Base-by-base conservation (phyloP, 768 basidiomycete genomes). In the Cyclocybe cylindracea region DNA sequence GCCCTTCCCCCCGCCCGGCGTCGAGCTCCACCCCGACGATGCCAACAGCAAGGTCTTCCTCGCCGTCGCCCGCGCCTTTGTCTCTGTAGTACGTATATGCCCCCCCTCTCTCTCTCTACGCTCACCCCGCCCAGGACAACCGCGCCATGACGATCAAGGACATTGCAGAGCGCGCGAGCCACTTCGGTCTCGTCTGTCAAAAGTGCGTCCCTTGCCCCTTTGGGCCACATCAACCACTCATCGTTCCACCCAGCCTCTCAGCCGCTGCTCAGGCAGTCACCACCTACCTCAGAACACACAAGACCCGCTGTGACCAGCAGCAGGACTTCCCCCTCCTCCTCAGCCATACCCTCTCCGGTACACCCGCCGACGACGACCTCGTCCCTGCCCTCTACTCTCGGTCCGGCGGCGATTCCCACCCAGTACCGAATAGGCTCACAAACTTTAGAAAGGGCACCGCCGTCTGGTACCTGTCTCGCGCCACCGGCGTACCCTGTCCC, bases 81-180 rank as follows among this genome's bases (percentile, higher is more conserved):
- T 89, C 62, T 85, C 87, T 33, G 84, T 91, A 51, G 87, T 89
- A 61, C 60, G 87, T 75, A 19, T 34, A 36, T 16, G 33, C 44
- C 39, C 37, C 59, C 46, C 53, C 56, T 55, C 31, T 29, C 39
- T 33, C 40, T 50, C 38, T 53, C 54, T 51, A 59, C 44, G n/a
- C 54, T 50, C 57, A 46, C 62, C 46, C 58, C 53, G 14, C 46
- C 36, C 43, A 89, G 87, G 82, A 86, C 62, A 91, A 91, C 68
- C 83, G 87, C 44, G 89, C 89, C 42, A 87, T 90, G 84, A 91
- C 89, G 38, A 86, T 91, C 72, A 91, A 91, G 67, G 89, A 91
- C 72, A 82, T 91, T 48, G 84, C 89, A 32, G 86, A 90, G 59
- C 80, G 84, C 71, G 78, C 83, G 35, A 75, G 84, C 56, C 73